phyloP scores from a whole-genome alignment of 805 yeast genomes.

The Saccharomycopsis sp. region DNA sequence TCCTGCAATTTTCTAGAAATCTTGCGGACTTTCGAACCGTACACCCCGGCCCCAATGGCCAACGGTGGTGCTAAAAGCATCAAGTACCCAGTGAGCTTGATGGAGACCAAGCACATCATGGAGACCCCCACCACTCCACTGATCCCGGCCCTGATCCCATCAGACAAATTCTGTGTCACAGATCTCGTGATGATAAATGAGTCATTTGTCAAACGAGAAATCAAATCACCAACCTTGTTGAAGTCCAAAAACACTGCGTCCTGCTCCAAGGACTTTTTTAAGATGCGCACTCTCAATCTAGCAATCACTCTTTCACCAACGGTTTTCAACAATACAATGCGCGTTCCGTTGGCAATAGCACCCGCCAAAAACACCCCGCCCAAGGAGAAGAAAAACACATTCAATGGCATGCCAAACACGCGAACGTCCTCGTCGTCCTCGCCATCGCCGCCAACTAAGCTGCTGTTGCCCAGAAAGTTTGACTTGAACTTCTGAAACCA shows the following conservation, averaged over 20 bases:
- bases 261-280: constrained; percentile 69
- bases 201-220: constrained; percentile 80
- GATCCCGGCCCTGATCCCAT: constrained; percentile 78
- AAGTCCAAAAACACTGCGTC: constrained; percentile 86
- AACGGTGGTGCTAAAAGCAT: constrained; percentile 75
- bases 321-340: constrained; percentile 64
- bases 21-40: constrained; percentile 70
- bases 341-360: constrained; percentile 69
- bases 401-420: constrained; percentile 52
- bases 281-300: constrained; percentile 65
- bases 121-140: constrained; percentile 80
- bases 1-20: constrained; percentile 73
- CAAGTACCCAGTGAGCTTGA: constrained; percentile 77
- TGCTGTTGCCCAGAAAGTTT: constrained; percentile 7
- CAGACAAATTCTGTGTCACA: constrained; percentile 80
- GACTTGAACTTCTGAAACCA: constrained; percentile 12
- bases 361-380: constrained; percentile 62
- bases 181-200: constrained; percentile 82
- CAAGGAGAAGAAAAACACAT: constrained; percentile 55
- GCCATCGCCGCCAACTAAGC: constrained; percentile 25
- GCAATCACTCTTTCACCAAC: constrained; percentile 88
- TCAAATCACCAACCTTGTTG: constrained; percentile 85
- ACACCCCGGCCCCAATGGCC: constrained; percentile 66
- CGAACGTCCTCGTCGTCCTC: constrained; percentile 27
- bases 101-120: constrained; percentile 85